Evolutionary conservation across 208 protist species (phyloP).

Genomic region (Entamoeba invadens): DNA sequence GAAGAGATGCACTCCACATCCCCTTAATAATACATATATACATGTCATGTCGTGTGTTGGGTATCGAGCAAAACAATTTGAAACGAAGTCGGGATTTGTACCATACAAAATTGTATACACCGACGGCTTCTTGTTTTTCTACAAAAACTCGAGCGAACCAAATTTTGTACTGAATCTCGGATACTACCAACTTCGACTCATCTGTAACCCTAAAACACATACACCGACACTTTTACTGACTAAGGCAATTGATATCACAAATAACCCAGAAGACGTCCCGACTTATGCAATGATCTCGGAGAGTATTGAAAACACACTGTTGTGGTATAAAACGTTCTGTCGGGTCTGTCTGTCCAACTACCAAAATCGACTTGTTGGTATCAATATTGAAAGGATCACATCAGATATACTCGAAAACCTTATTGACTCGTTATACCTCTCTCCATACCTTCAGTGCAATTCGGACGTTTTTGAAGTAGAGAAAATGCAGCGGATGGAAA

Average conservation of each 20-base stretch:
- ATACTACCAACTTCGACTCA: not conserved
- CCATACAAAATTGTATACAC: not conserved
- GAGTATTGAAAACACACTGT: not conserved
- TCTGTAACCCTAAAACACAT: not conserved
- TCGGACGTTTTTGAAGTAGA: not conserved
- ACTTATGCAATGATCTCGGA: not conserved
- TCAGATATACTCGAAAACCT: not conserved
- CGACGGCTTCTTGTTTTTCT: not conserved
- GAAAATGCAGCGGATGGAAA: not conserved
- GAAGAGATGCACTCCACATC: not conserved
- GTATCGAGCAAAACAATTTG: not conserved
- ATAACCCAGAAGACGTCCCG: not conserved
- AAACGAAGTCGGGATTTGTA: not conserved
- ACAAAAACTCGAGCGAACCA: not conserved
- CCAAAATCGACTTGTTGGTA: not conserved
- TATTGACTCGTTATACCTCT: not conserved
- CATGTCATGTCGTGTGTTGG: not conserved
- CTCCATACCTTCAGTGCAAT: not conserved
- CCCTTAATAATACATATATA: not conserved
- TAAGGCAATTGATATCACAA: not conserved
- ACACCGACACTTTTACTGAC: not conserved
- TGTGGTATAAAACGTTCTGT: not conserved
- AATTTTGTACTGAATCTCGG: not conserved
- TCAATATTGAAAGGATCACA: not conserved
- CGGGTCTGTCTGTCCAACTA: not conserved